These are phyloP conservation scores for Pelargonium myrrhifolium DNA, from an alignment of 441 rosid species.

Conservation along the genomic window DNA sequence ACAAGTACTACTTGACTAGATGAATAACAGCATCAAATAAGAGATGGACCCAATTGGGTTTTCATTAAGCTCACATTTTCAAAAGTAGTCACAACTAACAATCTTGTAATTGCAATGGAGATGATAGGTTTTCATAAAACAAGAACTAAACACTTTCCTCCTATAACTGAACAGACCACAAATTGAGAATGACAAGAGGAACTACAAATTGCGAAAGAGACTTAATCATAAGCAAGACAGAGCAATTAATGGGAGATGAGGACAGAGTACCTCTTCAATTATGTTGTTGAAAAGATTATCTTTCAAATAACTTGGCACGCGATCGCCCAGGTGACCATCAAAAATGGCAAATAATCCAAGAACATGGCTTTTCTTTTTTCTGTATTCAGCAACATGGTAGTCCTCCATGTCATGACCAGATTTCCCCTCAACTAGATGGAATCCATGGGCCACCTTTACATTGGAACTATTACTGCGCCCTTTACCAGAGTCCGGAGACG, in stretches of 20 bases:
- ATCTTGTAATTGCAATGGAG: not conserved
- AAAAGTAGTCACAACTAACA: no score
- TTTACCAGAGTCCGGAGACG: conserved; percentile 41
- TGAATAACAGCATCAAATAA: not conserved
- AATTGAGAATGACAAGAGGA: not conserved
- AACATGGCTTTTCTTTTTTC: conserved; percentile 35
- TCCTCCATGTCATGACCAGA: conserved; percentile 71
- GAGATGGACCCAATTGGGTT: no score
- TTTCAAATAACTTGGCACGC: conserved; percentile 52
- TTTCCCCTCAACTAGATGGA: conserved; percentile 55
- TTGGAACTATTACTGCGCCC: conserved; percentile 40
- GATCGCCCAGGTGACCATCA: conserved; percentile 68
- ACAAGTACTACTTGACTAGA: not conserved
- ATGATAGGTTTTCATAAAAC: not conserved
- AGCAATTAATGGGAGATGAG: not conserved
- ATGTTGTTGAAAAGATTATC: conserved; percentile 51
- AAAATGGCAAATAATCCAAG: conserved; percentile 64
- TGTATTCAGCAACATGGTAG: conserved; percentile 55
- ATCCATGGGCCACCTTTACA: conserved; percentile 41
- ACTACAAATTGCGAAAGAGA: not conserved
- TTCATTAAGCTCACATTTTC: no score
- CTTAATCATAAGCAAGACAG: not conserved
- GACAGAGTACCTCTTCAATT: conserved; percentile 41
- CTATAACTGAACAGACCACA: not conserved
- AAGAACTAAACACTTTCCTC: not conserved